Evolutionary conservation across 352 stramenopile species (phyloP).

Genomic region (Phytopythium kandeliae): DNA sequence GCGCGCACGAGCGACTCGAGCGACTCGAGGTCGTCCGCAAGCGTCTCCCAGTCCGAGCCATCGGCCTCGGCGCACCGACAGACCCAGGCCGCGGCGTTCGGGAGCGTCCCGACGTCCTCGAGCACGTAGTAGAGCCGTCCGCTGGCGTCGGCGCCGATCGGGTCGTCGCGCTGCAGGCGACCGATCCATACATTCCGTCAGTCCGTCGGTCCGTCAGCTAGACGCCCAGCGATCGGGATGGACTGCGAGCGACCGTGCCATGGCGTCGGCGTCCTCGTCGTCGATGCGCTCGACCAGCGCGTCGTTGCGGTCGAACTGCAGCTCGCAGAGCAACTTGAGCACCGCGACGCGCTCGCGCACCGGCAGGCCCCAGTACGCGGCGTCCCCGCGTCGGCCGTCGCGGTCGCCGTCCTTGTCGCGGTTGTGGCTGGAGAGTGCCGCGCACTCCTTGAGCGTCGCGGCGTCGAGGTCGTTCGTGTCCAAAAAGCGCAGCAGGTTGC

Average conservation of each 20-base stretch:
- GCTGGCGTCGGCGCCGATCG: slow-evolving; percentile 31
- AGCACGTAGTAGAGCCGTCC: slow-evolving; percentile 54
- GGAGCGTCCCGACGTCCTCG: slow-evolving; percentile 49
- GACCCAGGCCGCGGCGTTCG: slow-evolving; percentile 49
- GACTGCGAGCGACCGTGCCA: slow-evolving; percentile 14
- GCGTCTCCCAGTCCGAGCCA: slow-evolving; percentile 49
- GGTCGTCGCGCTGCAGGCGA: slow-evolving; percentile 39
- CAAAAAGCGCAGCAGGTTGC: slow-evolving; percentile 14
- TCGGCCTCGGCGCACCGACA: slow-evolving; percentile 40
- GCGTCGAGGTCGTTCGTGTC: background rate
- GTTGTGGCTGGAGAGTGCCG: background rate
- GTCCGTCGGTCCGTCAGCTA: too few species aligned
- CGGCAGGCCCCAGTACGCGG: slow-evolving; percentile 41
- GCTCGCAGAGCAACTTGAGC: slow-evolving; percentile 58
- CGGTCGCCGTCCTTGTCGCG: too few species aligned
- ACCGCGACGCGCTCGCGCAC: slow-evolving; percentile 36
- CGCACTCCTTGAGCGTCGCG: background rate
- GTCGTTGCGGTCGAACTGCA: slow-evolving; percentile 64
- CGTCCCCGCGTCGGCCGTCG: slow-evolving; percentile 13
- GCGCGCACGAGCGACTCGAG: slow-evolving; percentile 39
- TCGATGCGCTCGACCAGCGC: slow-evolving; percentile 48
- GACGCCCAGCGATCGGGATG: too few species aligned
- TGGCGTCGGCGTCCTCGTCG: slow-evolving; percentile 38
- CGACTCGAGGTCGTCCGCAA: slow-evolving; percentile 47
- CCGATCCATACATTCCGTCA: too few species aligned